Percentiles rank a stretch among this genome's conserved stretches.
These are phyloP conservation scores for Fusarium lateritium DNA, from an alignment of 2,329 filamentous ascomycete genomes.

Conservation along the genomic window DNA sequence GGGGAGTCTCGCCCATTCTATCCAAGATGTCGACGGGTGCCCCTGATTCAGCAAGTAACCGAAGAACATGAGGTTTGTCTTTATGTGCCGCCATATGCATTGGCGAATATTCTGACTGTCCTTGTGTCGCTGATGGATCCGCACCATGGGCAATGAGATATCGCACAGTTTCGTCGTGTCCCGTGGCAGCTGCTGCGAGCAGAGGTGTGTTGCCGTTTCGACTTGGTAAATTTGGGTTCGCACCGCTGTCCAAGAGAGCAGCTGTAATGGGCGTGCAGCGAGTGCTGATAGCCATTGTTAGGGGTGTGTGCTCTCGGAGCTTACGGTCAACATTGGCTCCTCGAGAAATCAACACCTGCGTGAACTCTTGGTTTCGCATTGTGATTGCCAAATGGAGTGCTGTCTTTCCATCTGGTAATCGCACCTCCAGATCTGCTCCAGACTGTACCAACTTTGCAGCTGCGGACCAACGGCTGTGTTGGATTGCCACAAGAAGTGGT, in stretches of 20 bases:
- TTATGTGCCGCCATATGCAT: slow-evolving; percentile 52
- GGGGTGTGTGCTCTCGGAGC: slow-evolving; percentile 47
- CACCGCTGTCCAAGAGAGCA: slow-evolving; percentile 47
- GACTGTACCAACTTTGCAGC: slow-evolving; percentile 47
- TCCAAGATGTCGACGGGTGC: slow-evolving; percentile 46
- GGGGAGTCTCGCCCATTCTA: slow-evolving; percentile 46
- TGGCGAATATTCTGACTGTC: slow-evolving; percentile 46
- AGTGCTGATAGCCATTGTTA: slow-evolving; percentile 49
- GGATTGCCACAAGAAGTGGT: slow-evolving; percentile 46
- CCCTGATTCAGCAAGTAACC: slow-evolving; percentile 43
- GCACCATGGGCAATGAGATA: slow-evolving; percentile 48
- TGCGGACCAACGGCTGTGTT: slow-evolving; percentile 43
- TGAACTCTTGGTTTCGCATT: slow-evolving; percentile 49
- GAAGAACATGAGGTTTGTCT: slow-evolving; percentile 45
- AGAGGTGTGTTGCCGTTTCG: slow-evolving; percentile 50
- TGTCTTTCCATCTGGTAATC: slow-evolving; percentile 47
- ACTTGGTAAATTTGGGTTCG: slow-evolving; percentile 46
- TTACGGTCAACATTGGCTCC: slow-evolving; percentile 47
- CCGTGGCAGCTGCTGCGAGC: slow-evolving; percentile 47
- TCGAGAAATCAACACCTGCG: slow-evolving; percentile 47
- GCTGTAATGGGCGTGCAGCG: slow-evolving; percentile 48
- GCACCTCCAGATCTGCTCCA: slow-evolving; percentile 47
- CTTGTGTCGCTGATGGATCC: slow-evolving; percentile 41
- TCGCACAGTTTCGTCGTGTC: slow-evolving; percentile 49
- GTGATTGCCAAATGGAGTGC: slow-evolving; percentile 48